Evolutionary conservation across 1,284 basidiomycete genomes (phyloP).

Genomic region (Hemileia vastatrix): DNA sequence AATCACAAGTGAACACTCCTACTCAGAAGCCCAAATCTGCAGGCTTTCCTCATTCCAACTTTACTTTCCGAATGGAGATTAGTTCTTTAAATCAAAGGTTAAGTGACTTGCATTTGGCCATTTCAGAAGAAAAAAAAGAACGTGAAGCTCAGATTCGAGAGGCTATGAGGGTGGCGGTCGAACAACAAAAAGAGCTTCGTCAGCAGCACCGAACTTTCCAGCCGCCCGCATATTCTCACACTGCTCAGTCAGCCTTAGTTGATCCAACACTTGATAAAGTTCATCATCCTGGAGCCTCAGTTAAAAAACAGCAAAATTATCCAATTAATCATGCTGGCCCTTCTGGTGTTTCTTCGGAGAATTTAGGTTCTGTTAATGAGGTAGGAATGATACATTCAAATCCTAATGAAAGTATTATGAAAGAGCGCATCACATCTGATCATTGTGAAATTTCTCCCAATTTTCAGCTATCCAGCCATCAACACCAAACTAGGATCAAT

Average conservation of each 20-base stretch:
- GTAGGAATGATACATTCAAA: too few species aligned
- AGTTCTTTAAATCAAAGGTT: conserved; percentile 1
- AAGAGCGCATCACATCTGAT: too few species aligned
- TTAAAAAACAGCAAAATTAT: neutral
- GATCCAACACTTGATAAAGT: neutral
- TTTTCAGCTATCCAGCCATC: too few species aligned
- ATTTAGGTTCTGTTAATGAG: too few species aligned
- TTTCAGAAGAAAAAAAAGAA: conserved; percentile 8
- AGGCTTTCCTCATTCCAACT: conserved; percentile 5
- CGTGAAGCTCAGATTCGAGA: conserved; percentile 11
- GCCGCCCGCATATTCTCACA: neutral
- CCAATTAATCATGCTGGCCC: too few species aligned
- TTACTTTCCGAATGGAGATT: conserved; percentile 16
- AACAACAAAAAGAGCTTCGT: neutral
- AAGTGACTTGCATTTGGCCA: conserved; percentile 10
- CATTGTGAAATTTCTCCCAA: too few species aligned
- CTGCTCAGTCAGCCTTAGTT: neutral
- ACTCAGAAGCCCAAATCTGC: neutral
- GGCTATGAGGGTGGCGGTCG: conserved; percentile 14
- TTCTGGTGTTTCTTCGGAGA: too few species aligned
- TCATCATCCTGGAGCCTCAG: neutral
- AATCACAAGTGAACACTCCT: neutral
- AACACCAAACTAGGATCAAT: too few species aligned
- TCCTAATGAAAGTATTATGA: too few species aligned
- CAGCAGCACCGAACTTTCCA: neutral